phyloP scores from a whole-genome alignment of 768 basidiomycete species.

The Mycena chlorophos region DNA sequence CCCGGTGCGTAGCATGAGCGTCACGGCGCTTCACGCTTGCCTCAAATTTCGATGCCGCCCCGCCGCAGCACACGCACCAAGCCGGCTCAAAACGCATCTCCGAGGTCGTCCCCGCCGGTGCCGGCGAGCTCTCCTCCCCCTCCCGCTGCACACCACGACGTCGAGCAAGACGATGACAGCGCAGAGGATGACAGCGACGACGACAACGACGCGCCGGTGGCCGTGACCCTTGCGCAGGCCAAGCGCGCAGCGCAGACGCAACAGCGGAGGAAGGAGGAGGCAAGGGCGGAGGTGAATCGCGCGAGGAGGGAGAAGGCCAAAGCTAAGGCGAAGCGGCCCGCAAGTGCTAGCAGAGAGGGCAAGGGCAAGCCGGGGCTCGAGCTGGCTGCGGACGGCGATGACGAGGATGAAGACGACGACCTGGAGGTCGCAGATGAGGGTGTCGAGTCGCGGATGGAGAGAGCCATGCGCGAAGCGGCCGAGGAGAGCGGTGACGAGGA shows the following conservation, averaged over 20 bases:
- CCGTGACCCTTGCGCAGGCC: conserved; percentile 47
- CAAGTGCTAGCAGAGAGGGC: conserved; percentile 24
- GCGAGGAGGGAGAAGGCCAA: conserved; percentile 19
- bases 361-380: too few species aligned
- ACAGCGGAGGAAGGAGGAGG: conserved; percentile 42
- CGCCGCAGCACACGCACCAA: not conserved
- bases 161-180: conserved; percentile 21
- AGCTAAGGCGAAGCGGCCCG: not conserved
- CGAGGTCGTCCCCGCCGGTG: not conserved
- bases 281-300: conserved; percentile 49
- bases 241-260: conserved; percentile 43
- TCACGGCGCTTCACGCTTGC: too few species aligned
- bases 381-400: too few species aligned
- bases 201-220: conserved; percentile 52
- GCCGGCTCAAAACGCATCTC: not conserved
- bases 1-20: too few species aligned
- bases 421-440: conserved; percentile 19
- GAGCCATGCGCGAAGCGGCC: conserved; percentile 43
- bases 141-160: not conserved
- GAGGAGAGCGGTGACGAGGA: conserved; percentile 28
- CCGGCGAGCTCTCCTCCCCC: not conserved
- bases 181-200: conserved; percentile 14
- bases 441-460: conserved; percentile 38
- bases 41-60: not conserved
- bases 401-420: conserved; percentile 23